phyloP scores from a whole-genome alignment of 2,329 filamentous ascomycete species.

The Trichoderma sp. region DNA sequence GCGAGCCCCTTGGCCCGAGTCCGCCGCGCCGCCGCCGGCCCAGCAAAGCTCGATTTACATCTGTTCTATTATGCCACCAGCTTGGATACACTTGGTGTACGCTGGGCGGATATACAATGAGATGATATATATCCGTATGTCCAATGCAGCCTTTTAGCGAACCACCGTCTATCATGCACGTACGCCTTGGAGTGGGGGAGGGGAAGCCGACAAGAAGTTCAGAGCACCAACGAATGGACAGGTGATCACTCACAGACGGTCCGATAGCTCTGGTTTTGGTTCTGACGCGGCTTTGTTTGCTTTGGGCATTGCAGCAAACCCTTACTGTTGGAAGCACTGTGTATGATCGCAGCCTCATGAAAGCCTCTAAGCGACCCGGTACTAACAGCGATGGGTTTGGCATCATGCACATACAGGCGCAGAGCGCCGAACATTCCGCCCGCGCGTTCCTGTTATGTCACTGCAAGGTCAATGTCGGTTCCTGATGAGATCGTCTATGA shows the following conservation, averaged over 20 bases:
- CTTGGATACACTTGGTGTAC: background rate
- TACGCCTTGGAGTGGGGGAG: background rate
- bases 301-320: background rate
- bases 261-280: conserved; percentile 15
- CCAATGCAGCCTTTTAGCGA: background rate
- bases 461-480: background rate
- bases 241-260: conserved; percentile 20
- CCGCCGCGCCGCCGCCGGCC: background rate
- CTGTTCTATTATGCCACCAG: background rate
- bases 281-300: background rate
- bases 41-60: background rate
- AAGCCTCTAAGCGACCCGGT: background rate
- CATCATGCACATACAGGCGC: background rate
- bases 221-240: background rate
- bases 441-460: background rate
- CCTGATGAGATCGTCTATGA: background rate
- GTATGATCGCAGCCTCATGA: conserved; percentile 5
- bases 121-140: background rate
- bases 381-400: background rate
- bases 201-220: background rate
- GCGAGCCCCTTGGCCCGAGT: background rate
- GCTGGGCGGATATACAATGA: background rate
- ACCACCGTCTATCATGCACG: background rate
- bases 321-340: conserved; percentile 4
- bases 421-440: background rate